phyloP scores from a whole-genome alignment of 1,284 basidiomycete species.

The Tilletia indica region DNA sequence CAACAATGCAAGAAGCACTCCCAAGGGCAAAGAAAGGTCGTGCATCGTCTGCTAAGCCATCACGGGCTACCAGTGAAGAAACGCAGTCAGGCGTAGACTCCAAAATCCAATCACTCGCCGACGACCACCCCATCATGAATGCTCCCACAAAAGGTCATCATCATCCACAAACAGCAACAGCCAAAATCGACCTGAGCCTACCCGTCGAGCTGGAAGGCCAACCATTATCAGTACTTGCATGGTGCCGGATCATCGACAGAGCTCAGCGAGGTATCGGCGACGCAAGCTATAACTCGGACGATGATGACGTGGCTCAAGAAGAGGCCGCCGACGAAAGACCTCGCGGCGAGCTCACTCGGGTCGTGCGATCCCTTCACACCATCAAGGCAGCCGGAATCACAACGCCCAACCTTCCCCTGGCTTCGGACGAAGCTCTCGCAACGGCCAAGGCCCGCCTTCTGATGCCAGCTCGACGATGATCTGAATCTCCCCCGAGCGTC shows the following conservation, averaged over 20 bases:
- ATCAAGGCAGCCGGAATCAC: neutral
- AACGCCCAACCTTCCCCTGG: neutral
- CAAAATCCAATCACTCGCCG: neutral
- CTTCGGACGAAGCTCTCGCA: neutral
- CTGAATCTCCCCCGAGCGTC: no score
- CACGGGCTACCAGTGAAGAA: neutral
- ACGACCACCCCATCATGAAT: neutral
- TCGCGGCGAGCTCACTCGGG: neutral
- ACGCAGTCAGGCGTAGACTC: neutral
- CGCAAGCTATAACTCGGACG: constrained; percentile 47
- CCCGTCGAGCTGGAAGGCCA: neutral
- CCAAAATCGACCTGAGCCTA: neutral
- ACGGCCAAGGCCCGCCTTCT: neutral
- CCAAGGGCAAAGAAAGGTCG: neutral
- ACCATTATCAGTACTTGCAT: constrained; percentile 35
- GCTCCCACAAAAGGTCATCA: neutral
- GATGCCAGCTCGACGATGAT: no score
- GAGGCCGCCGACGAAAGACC: constrained; percentile 30
- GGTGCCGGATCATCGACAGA: constrained; percentile 45
- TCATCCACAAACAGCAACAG: neutral
- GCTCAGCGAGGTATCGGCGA: constrained; percentile 47
- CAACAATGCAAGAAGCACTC: no score
- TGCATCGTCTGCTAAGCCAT: constrained; percentile 7
- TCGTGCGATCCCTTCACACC: constrained; percentile 1
- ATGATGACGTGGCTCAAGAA: constrained; percentile 38